Conservation (phyloP, 257 asterid species). For the Solanum arcanum region DNA sequence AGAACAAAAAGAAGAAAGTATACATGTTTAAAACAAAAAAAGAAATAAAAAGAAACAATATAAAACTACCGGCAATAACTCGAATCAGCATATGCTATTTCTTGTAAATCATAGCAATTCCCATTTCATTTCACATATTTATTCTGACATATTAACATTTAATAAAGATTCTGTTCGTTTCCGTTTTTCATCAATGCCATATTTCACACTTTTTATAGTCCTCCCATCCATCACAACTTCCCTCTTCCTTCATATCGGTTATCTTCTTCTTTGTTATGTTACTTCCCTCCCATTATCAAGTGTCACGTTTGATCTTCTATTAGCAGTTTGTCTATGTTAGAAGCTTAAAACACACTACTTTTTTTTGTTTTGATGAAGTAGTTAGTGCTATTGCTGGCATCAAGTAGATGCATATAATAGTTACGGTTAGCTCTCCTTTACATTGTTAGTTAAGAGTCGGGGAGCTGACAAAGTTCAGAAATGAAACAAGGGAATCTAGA, state of each 20-base stretch:
- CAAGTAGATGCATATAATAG: no score
- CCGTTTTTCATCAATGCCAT: not conserved
- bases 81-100: not conserved
- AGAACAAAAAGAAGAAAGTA: not conserved
- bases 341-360: not conserved
- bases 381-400: no score
- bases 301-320: not conserved
- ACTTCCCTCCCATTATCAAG: not conserved
- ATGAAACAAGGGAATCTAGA: no score
- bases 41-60: not conserved
- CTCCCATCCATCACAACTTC: not conserved
- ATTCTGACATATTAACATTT: not conserved
- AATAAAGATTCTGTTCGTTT: not conserved
- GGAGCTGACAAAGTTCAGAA: no score
- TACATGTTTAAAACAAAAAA: not conserved
- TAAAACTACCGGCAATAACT: not conserved
- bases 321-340: not conserved
- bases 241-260: not conserved
- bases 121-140: not conserved
- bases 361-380: no score
- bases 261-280: not conserved
- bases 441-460: no score
- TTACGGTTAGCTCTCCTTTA: no score
- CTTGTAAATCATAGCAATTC: not conserved
- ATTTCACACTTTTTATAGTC: not conserved